Evolutionary conservation across 169 alveolate genomes (phyloP), one percentile per base, ranked within the genome.

Genomic region (Eimeria praecox): DNA sequence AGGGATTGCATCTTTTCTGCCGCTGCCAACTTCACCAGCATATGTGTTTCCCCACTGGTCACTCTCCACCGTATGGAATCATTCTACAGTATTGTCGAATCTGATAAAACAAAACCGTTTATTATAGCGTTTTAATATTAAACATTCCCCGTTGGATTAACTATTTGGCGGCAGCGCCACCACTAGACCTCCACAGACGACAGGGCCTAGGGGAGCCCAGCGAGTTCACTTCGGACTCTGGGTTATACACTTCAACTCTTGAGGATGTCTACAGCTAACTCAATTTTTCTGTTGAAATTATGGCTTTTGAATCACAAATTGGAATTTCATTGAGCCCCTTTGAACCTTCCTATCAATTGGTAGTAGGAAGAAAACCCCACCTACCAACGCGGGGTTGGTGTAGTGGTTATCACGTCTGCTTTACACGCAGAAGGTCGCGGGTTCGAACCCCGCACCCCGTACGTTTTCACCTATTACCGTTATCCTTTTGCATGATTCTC

Each of bases 351-450:
- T 3, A 24, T 8, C 5, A 14, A 24, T 5, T 42, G 87, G 16
- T 6, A 44, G 40, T 2, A n/a, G 27, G 10, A 77, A 46, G 14
- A 0, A 1, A 0, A n/a, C n/a, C n/a, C n/a, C 27, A 0, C 9
- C 54, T n/a, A 2, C 3, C 64, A 40, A 6, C 3, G 95, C 95
- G 88, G 95, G 88, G 95, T 92, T 92, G 92, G 95, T 92, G 95
- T 97, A 97, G 97, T 92, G 97, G 97, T 94, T 94, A 96, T 96
- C 97, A 95, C 98, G 95, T 94, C 97, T 95, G 97, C 98, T 96
- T 97, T 96, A 96, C 98, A 97, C 97, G 97, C 98, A 97, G 97
- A 97, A 97, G 97, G 97, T 95, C 97, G 97, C 97, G 97, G 98
- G 98, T 97, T 97, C 98, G 96, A 97, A 38, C 98, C 98, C 98